These are phyloP conservation scores for Saccharomycopsis sp. DNA, from an alignment of 805 yeast genomes.

Conservation along the genomic window DNA sequence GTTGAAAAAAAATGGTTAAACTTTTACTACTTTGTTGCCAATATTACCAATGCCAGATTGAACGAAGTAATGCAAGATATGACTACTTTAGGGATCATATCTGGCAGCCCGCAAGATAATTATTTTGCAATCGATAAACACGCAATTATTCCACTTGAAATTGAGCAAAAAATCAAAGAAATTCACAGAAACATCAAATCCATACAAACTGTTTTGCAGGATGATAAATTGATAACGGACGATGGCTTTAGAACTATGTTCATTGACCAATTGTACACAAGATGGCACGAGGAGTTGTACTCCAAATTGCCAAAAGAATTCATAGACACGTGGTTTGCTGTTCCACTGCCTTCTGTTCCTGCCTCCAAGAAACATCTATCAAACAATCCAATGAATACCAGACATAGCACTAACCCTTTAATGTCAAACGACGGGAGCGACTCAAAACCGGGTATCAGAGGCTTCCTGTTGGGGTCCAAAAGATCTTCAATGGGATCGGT, in stretches of 20 bases:
- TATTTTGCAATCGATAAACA: conserved; percentile 5
- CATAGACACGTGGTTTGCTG: conserved; percentile 3
- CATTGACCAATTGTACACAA: background rate
- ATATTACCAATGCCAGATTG: background rate
- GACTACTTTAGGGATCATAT: conserved; percentile 3
- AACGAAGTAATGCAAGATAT: conserved; percentile 1
- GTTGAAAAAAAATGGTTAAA: conserved; percentile 50
- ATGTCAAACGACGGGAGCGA: too few species aligned
- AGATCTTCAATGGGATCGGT: conserved; percentile 8
- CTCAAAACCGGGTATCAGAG: too few species aligned
- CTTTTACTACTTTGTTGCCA: conserved; percentile 39
- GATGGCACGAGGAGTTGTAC: conserved; percentile 7
- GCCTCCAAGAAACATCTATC: background rate
- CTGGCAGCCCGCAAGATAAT: background rate
- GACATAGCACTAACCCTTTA: too few species aligned
- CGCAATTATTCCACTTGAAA: conserved; percentile 15
- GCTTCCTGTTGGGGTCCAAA: too few species aligned
- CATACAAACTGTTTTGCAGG: conserved; percentile 8
- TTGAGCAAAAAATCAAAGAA: conserved; percentile 10
- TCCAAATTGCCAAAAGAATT: conserved; percentile 7
- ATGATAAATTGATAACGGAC: conserved; percentile 3
- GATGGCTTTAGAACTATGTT: background rate
- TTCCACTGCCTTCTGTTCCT: too few species aligned
- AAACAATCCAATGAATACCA: too few species aligned
- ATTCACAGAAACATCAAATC: conserved; percentile 1